Evolutionary conservation across 1,284 basidiomycete genomes (phyloP).

Genomic region (Marasmius sp.): DNA sequence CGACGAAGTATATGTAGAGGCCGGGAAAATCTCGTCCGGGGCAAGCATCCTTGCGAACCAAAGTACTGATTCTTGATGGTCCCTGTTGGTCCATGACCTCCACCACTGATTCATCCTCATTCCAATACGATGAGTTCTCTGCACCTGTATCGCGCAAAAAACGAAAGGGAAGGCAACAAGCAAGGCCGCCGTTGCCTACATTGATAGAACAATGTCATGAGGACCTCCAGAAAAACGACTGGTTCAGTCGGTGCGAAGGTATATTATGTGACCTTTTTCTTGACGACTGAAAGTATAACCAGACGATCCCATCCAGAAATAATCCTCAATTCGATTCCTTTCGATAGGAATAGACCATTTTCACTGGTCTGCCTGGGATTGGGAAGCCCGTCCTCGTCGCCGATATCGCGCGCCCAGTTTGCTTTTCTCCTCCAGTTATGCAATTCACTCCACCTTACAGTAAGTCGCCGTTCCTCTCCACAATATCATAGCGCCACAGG

Average conservation of each 20-base stretch:
- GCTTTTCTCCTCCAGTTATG: constrained; percentile 60
- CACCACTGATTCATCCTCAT: constrained; percentile 13
- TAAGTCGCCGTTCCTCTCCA: constrained; percentile 39
- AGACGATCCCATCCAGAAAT: background rate
- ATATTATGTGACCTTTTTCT: constrained; percentile 21
- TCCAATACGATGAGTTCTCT: constrained; percentile 40
- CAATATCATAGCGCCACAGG: background rate
- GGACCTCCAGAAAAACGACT: constrained; percentile 37
- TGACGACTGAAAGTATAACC: background rate
- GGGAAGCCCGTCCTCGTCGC: constrained; percentile 62
- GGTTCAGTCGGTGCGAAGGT: constrained; percentile 45
- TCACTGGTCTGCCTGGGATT: constrained; percentile 62
- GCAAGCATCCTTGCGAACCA: background rate
- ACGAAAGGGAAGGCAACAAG: constrained; percentile 33
- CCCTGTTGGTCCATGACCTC: background rate
- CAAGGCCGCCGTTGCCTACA: constrained; percentile 22
- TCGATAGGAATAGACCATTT: background rate
- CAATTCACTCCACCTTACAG: constrained; percentile 46
- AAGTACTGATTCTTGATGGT: background rate
- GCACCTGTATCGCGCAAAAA: constrained; percentile 40
- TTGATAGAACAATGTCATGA: constrained; percentile 36
- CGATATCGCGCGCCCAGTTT: constrained; percentile 64
- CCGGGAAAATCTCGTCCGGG: too few species aligned
- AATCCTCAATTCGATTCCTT: background rate
- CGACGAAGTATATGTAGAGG: too few species aligned